Evolutionary conservation across 257 asterid species (phyloP).

Genomic region (Solanum neorickii): DNA sequence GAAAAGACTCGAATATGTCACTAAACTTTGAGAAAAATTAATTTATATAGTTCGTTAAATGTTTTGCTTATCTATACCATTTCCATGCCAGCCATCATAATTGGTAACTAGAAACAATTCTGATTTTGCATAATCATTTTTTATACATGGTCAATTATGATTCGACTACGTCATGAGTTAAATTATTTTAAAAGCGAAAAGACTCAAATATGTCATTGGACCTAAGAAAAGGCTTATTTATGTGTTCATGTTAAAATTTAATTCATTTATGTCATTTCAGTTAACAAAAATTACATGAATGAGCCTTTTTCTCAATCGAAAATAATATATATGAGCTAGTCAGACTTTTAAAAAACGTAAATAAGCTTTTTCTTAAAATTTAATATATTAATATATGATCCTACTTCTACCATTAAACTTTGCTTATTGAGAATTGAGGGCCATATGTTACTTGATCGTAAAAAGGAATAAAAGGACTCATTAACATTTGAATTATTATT

Average conservation of each 20-base stretch:
- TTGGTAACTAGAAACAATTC: neutral
- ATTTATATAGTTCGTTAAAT: neutral
- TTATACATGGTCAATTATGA: neutral
- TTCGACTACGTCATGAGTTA: neutral
- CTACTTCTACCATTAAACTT: neutral
- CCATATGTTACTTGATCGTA: too few species aligned
- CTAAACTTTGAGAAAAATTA: too few species aligned
- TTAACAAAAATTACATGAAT: neutral
- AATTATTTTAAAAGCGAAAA: too few species aligned
- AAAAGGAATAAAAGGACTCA: neutral
- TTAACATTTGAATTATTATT: neutral
- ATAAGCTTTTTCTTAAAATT: too few species aligned
- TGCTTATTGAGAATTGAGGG: neutral
- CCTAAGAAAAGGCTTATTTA: neutral
- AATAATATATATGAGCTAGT: too few species aligned
- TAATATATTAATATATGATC: neutral
- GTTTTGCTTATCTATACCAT: too few species aligned
- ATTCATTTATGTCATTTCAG: neutral
- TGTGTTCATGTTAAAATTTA: too few species aligned
- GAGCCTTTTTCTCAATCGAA: too few species aligned
- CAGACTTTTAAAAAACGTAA: neutral
- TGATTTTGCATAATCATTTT: too few species aligned
- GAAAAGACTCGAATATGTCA: too few species aligned
- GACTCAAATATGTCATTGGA: neutral
- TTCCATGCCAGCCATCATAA: neutral